These are phyloP conservation scores for Leccinellum albellum DNA, from an alignment of 768 basidiomycete genomes.

Conservation along the genomic window DNA sequence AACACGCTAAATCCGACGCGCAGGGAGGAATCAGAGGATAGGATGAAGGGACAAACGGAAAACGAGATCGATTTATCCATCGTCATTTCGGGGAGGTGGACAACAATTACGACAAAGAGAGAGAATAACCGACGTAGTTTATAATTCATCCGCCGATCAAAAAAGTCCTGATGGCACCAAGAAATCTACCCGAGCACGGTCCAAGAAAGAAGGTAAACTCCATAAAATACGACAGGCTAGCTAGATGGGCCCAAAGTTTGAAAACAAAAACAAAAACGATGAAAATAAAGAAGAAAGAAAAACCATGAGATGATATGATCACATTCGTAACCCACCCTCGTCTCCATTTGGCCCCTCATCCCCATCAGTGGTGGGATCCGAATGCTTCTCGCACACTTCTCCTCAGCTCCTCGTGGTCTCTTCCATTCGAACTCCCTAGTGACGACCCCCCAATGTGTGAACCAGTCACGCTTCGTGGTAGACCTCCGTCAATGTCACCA, in stretches of 20 bases:
- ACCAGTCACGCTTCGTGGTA: conserved; percentile 57
- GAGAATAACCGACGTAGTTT: not conserved
- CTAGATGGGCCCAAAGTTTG: not conserved
- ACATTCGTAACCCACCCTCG: not conserved
- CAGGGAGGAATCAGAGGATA: no score
- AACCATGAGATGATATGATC: not conserved
- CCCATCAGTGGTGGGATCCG: conserved; percentile 44
- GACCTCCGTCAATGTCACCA: conserved; percentile 56
- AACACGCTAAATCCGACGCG: not conserved
- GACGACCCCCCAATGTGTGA: conserved; percentile 72
- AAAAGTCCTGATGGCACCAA: not conserved
- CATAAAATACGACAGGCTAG: conserved; percentile 10
- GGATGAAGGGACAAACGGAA: not conserved
- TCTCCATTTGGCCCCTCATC: no score
- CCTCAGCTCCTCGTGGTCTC: conserved; percentile 77
- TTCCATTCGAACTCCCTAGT: conserved; percentile 51
- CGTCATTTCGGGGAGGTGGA: not conserved
- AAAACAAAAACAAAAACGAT: not conserved
- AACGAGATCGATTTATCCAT: not conserved
- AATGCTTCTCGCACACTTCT: conserved; percentile 83
- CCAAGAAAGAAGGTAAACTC: not conserved
- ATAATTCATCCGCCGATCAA: not conserved
- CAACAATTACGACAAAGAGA: not conserved
- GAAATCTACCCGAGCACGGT: not conserved
- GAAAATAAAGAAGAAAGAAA: not conserved